Conservation (phyloP, 1,139 yeast genomes). For the Kodamaea suecica region DNA sequence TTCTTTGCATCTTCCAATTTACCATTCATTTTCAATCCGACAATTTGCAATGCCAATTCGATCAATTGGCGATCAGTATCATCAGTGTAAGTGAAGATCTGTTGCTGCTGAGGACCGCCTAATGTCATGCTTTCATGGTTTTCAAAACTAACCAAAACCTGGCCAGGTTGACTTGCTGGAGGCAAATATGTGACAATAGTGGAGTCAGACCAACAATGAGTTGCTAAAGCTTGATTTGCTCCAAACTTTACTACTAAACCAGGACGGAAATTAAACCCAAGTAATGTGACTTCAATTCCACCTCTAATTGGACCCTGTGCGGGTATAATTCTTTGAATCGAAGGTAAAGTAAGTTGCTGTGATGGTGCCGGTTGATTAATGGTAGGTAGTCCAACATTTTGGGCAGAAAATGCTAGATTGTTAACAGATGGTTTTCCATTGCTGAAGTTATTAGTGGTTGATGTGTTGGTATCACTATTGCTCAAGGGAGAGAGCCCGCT, state of each 20-base stretch:
- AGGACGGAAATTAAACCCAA: constrained; percentile 82
- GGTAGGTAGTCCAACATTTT: constrained; percentile 16
- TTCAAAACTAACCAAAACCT: constrained; percentile 81
- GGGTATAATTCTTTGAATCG: constrained; percentile 83
- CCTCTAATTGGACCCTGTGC: constrained; percentile 94
- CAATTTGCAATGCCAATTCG: constrained; percentile 89
- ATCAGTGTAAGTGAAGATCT: constrained; percentile 82
- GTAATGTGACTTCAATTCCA: constrained; percentile 87
- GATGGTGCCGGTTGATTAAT: constrained; percentile 15
- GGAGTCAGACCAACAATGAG: constrained; percentile 94
- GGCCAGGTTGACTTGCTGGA: constrained; percentile 85
- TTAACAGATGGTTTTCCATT: constrained; percentile 5
- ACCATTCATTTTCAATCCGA: constrained; percentile 93
- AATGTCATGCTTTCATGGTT: constrained; percentile 37
- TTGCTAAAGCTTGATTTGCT: constrained; percentile 73
- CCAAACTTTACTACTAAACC: constrained; percentile 87
- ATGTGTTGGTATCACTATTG: constrained; percentile 46
- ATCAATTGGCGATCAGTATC: constrained; percentile 91
- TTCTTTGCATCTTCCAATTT: constrained; percentile 88
- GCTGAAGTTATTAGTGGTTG: constrained; percentile 22
- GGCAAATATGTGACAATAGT: constrained; percentile 93
- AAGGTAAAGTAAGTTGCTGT: constrained; percentile 37
- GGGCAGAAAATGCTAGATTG: background rate
- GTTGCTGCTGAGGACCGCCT: constrained; percentile 41
- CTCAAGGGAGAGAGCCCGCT: constrained; percentile 45